These are phyloP conservation scores for Cystobasidiaceae sp. DNA, from an alignment of 1,284 basidiomycete genomes.

Conservation along the genomic window DNA sequence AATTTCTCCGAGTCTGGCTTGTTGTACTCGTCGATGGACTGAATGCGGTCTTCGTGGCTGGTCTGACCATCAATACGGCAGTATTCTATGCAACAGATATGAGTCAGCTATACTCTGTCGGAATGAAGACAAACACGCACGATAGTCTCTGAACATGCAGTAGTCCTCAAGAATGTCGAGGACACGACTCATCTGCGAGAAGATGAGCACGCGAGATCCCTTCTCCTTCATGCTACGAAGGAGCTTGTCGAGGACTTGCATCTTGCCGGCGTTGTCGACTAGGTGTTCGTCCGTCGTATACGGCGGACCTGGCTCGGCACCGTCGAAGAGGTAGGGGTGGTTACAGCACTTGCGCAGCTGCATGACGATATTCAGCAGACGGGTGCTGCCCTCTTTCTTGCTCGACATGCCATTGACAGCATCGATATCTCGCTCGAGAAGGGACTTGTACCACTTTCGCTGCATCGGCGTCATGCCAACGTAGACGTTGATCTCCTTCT, in stretches of 20 bases:
- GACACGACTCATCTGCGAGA: slow-evolving; percentile 97
- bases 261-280: slow-evolving; percentile 90
- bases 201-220: slow-evolving; percentile 91
- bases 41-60: slow-evolving; percentile 91
- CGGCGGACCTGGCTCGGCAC: slow-evolving; percentile 92
- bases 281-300: slow-evolving; percentile 98
- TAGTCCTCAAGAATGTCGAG: slow-evolving; percentile 96
- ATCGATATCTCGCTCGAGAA: slow-evolving; percentile 97
- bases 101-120: too few species aligned
- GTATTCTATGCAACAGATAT: slow-evolving; percentile 77
- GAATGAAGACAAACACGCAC: too few species aligned
- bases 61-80: slow-evolving; percentile 96
- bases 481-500: slow-evolving; percentile 99
- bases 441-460: slow-evolving; percentile 91
- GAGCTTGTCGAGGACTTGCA: slow-evolving; percentile 95
- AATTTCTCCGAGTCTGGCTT: slow-evolving; percentile 92
- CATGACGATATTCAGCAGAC: slow-evolving; percentile 99
- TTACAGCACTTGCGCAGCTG: slow-evolving; percentile 65
- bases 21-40: slow-evolving; percentile 97
- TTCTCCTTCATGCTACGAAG: slow-evolving; percentile 82
- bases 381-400: slow-evolving; percentile 98
- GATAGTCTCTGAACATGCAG: slow-evolving; percentile 83
- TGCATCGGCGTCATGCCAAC: slow-evolving; percentile 98
- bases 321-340: slow-evolving; percentile 70
- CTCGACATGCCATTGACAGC: slow-evolving; percentile 75